phyloP scores from a whole-genome alignment of 495 filamentous ascomycete genomes.

The Lasiosphaeria ovina region DNA sequence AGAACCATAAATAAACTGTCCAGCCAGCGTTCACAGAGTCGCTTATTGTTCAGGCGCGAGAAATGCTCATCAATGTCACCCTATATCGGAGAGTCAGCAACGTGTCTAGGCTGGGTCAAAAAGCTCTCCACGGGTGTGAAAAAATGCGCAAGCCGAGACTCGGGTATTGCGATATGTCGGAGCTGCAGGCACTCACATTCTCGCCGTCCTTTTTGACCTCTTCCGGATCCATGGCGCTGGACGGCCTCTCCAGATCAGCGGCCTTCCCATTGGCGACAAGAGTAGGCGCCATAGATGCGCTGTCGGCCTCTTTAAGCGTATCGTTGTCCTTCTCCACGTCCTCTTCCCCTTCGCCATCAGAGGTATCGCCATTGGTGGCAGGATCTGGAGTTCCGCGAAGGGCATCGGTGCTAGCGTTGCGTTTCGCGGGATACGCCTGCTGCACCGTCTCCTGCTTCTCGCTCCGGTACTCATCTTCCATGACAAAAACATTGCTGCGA shows the following conservation, averaged over 20 bases:
- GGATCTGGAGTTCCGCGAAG: constrained; percentile 65
- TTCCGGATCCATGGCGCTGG: constrained; percentile 76
- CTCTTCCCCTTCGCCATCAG: constrained; percentile 42
- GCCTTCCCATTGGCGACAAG: constrained; percentile 41
- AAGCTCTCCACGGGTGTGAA: background rate
- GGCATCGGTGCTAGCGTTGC: constrained; percentile 74
- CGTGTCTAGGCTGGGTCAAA: too few relatives aligned
- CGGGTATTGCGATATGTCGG: constrained; percentile 15
- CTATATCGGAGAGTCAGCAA: too few relatives aligned
- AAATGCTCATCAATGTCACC: constrained; percentile 50
- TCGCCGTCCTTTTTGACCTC: constrained; percentile 74
- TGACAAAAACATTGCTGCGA: constrained; percentile 94
- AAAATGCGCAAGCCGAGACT: background rate
- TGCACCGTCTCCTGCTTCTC: constrained; percentile 70
- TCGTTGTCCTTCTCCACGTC: constrained; percentile 6
- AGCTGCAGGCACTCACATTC: constrained; percentile 58
- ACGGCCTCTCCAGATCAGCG: constrained; percentile 69
- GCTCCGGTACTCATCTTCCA: constrained; percentile 96
- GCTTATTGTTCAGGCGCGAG: constrained; percentile 84
- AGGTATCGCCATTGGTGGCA: constrained; percentile 57
- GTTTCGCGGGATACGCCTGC: constrained; percentile 52
- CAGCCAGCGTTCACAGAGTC: constrained; percentile 94
- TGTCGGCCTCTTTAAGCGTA: constrained; percentile 20
- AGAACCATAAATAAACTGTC: constrained; percentile 99
- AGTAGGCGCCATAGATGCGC: constrained; percentile 31